These are phyloP conservation scores for Penicillium sp. DNA, from an alignment of 2,329 filamentous ascomycete genomes.

Conservation along the genomic window DNA sequence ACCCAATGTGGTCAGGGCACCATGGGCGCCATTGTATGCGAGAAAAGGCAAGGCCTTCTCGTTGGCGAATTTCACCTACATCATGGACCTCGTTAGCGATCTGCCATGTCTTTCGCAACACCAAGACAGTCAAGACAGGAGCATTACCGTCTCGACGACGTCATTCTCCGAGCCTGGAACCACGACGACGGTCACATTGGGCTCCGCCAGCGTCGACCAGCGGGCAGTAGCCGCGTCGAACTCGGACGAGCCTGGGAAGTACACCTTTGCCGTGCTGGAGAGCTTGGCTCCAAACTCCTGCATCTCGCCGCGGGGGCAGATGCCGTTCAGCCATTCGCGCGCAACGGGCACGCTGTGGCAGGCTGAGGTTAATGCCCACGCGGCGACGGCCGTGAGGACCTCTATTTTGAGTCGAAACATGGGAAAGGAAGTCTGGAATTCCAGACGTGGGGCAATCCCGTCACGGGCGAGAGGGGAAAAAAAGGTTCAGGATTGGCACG, in stretches of 20 bases:
- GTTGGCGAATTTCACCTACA: conserved; percentile 51
- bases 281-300: conserved; percentile 22
- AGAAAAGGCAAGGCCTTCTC: conserved; percentile 51
- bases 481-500: too few relatives aligned
- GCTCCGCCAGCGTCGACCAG: conserved; percentile 49
- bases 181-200: conserved; percentile 48
- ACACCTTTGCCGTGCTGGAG: conserved; percentile 45
- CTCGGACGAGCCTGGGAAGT: conserved; percentile 42
- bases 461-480: too few relatives aligned
- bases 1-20: conserved; percentile 50
- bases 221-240: conserved; percentile 43
- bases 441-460: too few relatives aligned
- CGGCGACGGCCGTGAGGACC: conserved; percentile 24
- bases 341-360: neutral
- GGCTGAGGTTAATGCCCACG: conserved; percentile 18
- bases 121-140: too few relatives aligned
- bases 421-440: too few relatives aligned
- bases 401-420: too few relatives aligned
- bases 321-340: neutral
- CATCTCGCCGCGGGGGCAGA: conserved; percentile 15
- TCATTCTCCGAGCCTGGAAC: conserved; percentile 50
- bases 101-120: too few relatives aligned
- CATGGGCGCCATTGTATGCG: conserved; percentile 54
- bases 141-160: conserved; percentile 50
- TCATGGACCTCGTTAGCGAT: too few relatives aligned